Evolutionary conservation across 768 basidiomycete genomes (phyloP).

Genomic region (Kwoniella bestiolae): DNA sequence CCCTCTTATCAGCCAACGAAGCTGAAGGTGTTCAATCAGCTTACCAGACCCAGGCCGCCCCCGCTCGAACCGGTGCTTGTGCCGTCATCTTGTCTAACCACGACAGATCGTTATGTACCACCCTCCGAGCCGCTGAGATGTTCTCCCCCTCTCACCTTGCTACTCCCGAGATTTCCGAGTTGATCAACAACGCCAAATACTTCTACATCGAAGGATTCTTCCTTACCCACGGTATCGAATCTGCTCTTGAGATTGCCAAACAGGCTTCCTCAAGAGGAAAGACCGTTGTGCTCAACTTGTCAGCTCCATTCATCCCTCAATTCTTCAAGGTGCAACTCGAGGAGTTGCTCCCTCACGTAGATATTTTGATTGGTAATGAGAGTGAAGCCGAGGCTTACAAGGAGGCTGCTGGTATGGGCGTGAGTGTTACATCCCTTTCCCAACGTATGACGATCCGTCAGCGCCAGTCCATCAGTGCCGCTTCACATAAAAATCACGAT

Average conservation of each 20-base stretch:
- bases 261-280: conserved; percentile 76
- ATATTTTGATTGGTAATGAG: conserved; percentile 96
- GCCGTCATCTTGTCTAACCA: conserved; percentile 94
- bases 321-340: conserved; percentile 86
- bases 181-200: conserved; percentile 77
- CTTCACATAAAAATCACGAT: too few relatives aligned
- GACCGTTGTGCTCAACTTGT: conserved; percentile 89
- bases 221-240: conserved; percentile 85
- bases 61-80: conserved; percentile 89
- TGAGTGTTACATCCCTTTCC: conserved; percentile 38
- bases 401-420: conserved; percentile 68
- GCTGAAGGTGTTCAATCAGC: conserved; percentile 86
- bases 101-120: conserved; percentile 90
- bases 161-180: conserved; percentile 72
- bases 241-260: conserved; percentile 73
- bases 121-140: conserved; percentile 84
- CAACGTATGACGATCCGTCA: too few relatives aligned
- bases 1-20: conserved; percentile 85
- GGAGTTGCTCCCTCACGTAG: conserved; percentile 78
- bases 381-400: conserved; percentile 89
- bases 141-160: conserved; percentile 81
- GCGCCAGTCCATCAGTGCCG: too few relatives aligned
- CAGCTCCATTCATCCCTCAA: conserved; percentile 94
- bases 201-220: conserved; percentile 98
- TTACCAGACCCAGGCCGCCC: conserved; percentile 81